Evolutionary conservation across 2,329 filamentous ascomycete genomes (phyloP).

Genomic region (Torrubiellomyces zombiae): DNA sequence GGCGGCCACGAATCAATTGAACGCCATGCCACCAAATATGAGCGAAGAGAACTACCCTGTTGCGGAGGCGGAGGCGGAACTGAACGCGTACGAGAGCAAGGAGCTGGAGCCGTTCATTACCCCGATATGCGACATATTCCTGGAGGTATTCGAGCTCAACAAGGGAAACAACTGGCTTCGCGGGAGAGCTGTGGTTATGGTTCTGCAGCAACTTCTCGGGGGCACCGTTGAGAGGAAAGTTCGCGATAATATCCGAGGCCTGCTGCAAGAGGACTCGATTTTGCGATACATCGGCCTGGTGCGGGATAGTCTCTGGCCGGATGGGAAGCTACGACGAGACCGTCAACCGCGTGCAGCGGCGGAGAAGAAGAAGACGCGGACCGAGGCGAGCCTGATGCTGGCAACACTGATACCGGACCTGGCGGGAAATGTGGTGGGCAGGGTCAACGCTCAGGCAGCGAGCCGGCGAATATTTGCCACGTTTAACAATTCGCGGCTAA

Average conservation of each 20-base stretch:
- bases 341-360: slow-evolving; percentile 41
- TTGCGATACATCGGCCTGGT: slow-evolving; percentile 58
- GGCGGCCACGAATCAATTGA: slow-evolving; percentile 50
- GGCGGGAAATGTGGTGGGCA: slow-evolving; percentile 81
- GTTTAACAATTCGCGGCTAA: slow-evolving; percentile 78
- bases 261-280: slow-evolving; percentile 64
- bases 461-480: slow-evolving; percentile 79
- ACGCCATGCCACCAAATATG: slow-evolving; percentile 33
- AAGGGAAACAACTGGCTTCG: slow-evolving; percentile 94
- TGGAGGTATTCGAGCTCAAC: slow-evolving; percentile 90
- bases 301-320: slow-evolving; percentile 70
- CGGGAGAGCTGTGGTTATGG: slow-evolving; percentile 86
- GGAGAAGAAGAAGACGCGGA: slow-evolving; percentile 66
- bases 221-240: slow-evolving; percentile 94
- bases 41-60: slow-evolving; percentile 34
- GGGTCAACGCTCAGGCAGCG: slow-evolving; percentile 79
- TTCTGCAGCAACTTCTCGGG: slow-evolving; percentile 86
- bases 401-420: slow-evolving; percentile 82
- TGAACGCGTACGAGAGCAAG: slow-evolving; percentile 81
- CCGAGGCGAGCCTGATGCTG: slow-evolving; percentile 77
- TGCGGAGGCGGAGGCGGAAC: slow-evolving; percentile 79
- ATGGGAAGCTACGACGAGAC: slow-evolving; percentile 36
- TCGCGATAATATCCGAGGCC: slow-evolving; percentile 59
- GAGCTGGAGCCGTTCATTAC: slow-evolving; percentile 93
- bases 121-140: slow-evolving; percentile 92